Evolutionary conservation across 2,329 filamentous ascomycete species (phyloP).

Genomic region (Cladophialophora immunda): DNA sequence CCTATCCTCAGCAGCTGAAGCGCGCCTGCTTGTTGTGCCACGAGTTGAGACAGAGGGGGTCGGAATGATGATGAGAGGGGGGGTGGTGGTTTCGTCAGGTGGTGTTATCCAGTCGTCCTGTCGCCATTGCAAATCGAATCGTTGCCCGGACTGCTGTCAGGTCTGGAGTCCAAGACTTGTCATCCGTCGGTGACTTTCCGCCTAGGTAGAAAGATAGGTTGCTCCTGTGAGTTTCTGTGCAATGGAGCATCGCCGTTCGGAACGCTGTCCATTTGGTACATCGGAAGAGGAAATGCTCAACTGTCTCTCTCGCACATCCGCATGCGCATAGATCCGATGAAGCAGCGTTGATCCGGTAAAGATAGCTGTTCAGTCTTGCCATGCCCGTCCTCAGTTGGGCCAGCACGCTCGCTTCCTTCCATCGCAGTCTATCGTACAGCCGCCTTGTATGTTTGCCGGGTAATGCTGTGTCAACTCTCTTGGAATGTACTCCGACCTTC

Average conservation of each 20-base stretch:
- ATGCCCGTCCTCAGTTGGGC: constrained; percentile 45
- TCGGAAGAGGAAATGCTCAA: constrained; percentile 45
- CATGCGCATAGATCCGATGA: constrained; percentile 38
- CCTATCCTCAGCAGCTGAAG: constrained; percentile 48
- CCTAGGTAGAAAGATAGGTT: constrained; percentile 45
- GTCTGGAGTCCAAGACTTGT: constrained; percentile 44
- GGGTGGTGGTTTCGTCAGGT: constrained; percentile 35
- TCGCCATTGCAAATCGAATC: constrained; percentile 45
- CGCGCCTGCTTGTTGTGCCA: constrained; percentile 44
- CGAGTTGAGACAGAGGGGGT: constrained; percentile 30
- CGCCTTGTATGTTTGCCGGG: constrained; percentile 44
- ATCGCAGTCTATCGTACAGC: constrained; percentile 34
- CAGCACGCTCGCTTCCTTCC: constrained; percentile 45
- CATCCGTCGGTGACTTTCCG: constrained; percentile 37
- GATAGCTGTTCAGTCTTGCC: constrained; percentile 45
- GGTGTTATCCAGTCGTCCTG: constrained; percentile 37
- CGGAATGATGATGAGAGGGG: constrained; percentile 34
- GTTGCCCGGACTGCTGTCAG: constrained; percentile 43
- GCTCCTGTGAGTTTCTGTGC: constrained; percentile 38
- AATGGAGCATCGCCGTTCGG: constrained; percentile 42
- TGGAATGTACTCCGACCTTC: constrained; percentile 42
- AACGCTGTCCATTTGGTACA: constrained; percentile 42
- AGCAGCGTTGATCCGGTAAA: constrained; percentile 27
- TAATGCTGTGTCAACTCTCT: constrained; percentile 40
- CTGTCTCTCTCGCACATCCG: constrained; percentile 41